Base-by-base conservation (phyloP, 345 rosid species). In the Syzygium aqueum region DNA sequence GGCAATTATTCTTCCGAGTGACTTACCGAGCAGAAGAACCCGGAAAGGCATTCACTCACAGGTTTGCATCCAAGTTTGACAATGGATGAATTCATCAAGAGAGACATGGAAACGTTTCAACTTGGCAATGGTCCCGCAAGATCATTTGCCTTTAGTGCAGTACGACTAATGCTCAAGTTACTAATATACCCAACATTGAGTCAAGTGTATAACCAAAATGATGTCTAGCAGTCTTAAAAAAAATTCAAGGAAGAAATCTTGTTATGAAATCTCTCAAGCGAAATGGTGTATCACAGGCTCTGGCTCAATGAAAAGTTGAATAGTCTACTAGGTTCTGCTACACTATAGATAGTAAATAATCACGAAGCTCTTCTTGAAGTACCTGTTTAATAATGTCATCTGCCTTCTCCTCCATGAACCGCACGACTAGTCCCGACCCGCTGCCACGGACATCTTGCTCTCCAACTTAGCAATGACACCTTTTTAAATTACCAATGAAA, bases 351-450 rank as follows among this genome's bases (percentile, higher is more conserved):
- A 0, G 80, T 4, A 67, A 0, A 67, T 33, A 46, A 67, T 33
- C 80, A 73, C 3, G 46, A 33, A 73, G 49, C 25, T 33, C 25
- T 33, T 0, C 0, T 33, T 1, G 1, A 22, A 43, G 5, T 90
- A 96, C 99, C 99, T 97, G 99, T 90, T 97, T 97, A 49, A 94
- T 95, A 77, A 96, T 94, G 86, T 95, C 96, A 89, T 96, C 90
- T 22, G 94, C 88, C 89, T 93, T 93, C 50, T 97, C 99, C 91
- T 97, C 99, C 99, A 96, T 97, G 90, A 97, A 96, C 98, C 98
- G 96, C 14, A 97, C 89, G 0, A 93, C 96, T 17, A 97, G 97
- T 97, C 98, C 57, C 95, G 94, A 23, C 96, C 98, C 1, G 97
- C 98, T 5, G 94, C 97, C 86, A n/a, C n/a, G n/a, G n/a, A n/a